These are phyloP conservation scores for Cynara cardunculus DNA, from an alignment of 129 eudicot species.

Conservation along the genomic window DNA sequence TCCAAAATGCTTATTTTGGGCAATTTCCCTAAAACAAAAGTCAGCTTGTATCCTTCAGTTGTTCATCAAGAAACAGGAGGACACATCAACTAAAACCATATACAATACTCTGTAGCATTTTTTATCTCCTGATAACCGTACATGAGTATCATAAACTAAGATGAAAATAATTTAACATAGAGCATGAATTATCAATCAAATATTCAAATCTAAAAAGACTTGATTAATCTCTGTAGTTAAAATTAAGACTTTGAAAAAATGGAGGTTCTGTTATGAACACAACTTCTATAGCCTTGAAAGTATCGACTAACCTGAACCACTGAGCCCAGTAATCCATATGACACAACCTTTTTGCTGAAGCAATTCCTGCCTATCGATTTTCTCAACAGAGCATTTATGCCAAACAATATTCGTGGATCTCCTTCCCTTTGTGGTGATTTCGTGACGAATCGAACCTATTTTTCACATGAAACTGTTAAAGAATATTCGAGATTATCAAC, in stretches of 20 bases:
- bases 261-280: neutral
- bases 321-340: slow-evolving; percentile 93
- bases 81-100: neutral
- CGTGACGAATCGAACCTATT: slow-evolving; percentile 32
- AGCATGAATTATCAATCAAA: neutral
- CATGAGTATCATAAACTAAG: neutral
- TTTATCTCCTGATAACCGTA: neutral
- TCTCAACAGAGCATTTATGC: slow-evolving; percentile 83
- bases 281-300: neutral
- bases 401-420: slow-evolving; percentile 59
- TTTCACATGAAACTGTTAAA: neutral
- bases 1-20: neutral
- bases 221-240: neutral
- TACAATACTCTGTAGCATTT: neutral
- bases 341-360: slow-evolving; percentile 93
- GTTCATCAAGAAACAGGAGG: neutral
- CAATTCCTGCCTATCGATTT: slow-evolving; percentile 73
- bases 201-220: neutral
- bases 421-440: slow-evolving; percentile 34
- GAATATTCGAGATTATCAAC: slow-evolving; percentile 26
- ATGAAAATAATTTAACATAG: no score
- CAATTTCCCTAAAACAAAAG: neutral
- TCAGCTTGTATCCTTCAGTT: neutral
- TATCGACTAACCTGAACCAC: slow-evolving; percentile 84
- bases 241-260: neutral